Base-by-base conservation (phyloP, 1,284 basidiomycete species). In the Grifola frondosa region DNA sequence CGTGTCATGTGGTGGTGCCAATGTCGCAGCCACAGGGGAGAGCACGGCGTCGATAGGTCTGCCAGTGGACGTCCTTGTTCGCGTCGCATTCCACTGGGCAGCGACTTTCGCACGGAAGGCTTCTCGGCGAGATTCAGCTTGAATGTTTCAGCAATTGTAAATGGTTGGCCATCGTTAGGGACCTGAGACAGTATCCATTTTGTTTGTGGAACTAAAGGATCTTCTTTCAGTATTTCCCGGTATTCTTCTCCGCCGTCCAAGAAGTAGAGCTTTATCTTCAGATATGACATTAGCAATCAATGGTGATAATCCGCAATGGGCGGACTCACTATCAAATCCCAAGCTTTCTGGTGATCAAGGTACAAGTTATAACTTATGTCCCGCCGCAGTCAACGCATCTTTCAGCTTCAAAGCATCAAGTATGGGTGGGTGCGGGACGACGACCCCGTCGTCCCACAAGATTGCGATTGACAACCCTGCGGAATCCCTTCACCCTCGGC, bases 301-400 rank as follows among this genome's bases (percentile, higher is more conserved):
- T 36, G 38, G 21, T 34, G 37, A 44, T 31, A 38, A 46, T 38
- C 42, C 42, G 32, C 25, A 29, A 16, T 16, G 32, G 30, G 17
- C 42, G 48, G 31, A 59, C 71, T 65, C 55, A 75, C 74, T 49
- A 77, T 70, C 31, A 78, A 56, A 42, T 75, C 70, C 75, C 75
- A 78, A 31, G 70, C 70, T 37, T 64, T 50, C 37, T 69, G 58
- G 54, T 77, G 74, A 40, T 68, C 67, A 32, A 77, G 40, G 65
- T 52, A n/a, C n/a, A n/a, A n/a, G n/a, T n/a, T 17, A 78, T 66
- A 9, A 78, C 70, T 78, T 70, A 57, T 84, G 81, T 4, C 81
- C 80, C 2, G 74, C 73, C 9, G 63, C 66, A 40, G 67, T 52
- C 28, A 84, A 59, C 9, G 68, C 71, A 11, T 63, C 57, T 51